Base-by-base conservation (phyloP, 2,329 filamentous ascomycete genomes). In the Aspergillus brunneoviolaceus region DNA sequence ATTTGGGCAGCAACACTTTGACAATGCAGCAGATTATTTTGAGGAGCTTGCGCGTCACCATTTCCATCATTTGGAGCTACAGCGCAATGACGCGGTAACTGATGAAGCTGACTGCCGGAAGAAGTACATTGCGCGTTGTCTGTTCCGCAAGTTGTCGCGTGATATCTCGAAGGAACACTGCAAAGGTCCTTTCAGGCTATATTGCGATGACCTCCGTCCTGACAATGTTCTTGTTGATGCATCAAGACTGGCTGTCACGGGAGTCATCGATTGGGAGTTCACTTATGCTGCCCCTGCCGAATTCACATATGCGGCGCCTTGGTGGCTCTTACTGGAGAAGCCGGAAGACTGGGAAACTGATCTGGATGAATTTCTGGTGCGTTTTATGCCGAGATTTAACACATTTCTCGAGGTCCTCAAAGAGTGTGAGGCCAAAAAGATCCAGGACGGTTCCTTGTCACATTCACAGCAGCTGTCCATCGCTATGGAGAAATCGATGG, bases 11-110 rank as follows among this genome's bases (percentile, higher is more conserved):
- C 50, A 57, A 6, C 56, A 58, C 14, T 71, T 70, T 49, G 60
- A 42, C 52, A 68, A 64, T 35, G 67, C 69, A 3, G 62, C 63
- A 11, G 64, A 68, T 33, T 72, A 74, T 58, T 70, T 70, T n/a
- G 60, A 67, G 33, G 62, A 64, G 16, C 65, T 74, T 21, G 69
- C 69, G 19, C 29, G 62, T 7, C 64, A 68, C 3, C 67, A 72
- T 57, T 39, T 74, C 14, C 50, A 65, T 31, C 71, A 74, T 58
- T 65, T 73, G 29, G 53, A 64, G 47, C 55, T 58, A 23, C 69
- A 74, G 56, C 69, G 65, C 27, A 27, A 73, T 51, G 66, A 71
- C 60, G 69, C 71, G 52, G 49, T 70, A 23, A 45, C 47, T 12
- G 60, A 68, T 47, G 59, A 63, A 39, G 60, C 48, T 45, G 69